A percentile compares a stretch with the other conserved stretches of the same genome.
Conservation (phyloP, 2,329 filamentous ascomycete species). For the Penicillium verrucosum region DNA sequence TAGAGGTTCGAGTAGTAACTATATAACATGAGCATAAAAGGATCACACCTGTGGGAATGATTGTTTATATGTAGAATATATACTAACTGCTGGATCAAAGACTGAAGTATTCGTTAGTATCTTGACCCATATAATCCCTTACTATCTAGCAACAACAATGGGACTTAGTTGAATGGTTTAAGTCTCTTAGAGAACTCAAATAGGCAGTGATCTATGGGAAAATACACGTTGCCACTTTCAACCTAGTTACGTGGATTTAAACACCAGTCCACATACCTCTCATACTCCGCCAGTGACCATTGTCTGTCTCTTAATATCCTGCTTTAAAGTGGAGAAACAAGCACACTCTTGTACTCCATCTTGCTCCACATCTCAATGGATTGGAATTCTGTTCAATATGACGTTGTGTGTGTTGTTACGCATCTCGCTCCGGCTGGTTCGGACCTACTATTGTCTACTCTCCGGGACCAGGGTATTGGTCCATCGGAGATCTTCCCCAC, state of each 20-base stretch:
- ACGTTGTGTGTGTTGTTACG: slow-evolving; percentile 15
- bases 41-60: neutral
- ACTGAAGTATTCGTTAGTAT: neutral
- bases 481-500: slow-evolving; percentile 6
- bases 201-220: neutral
- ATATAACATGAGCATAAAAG: neutral
- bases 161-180: neutral
- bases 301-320: neutral
- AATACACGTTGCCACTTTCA: neutral
- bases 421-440: slow-evolving; percentile 20
- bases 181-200: neutral
- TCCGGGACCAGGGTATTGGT: slow-evolving; percentile 7
- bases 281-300: slow-evolving; percentile 9
- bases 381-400: slow-evolving; percentile 16
- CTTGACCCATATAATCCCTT: neutral
- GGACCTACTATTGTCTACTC: slow-evolving; percentile 10
- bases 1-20: neutral
- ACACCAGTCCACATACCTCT: neutral
- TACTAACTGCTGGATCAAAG: neutral
- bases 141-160: neutral
- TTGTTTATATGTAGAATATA: neutral
- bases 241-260: neutral
- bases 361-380: slow-evolving; percentile 13
- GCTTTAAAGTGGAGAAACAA: slow-evolving; percentile 11
- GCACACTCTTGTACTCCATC: slow-evolving; percentile 11